Base-by-base conservation (phyloP, 1,284 basidiomycete genomes). In the Moesziomyces sp. region DNA sequence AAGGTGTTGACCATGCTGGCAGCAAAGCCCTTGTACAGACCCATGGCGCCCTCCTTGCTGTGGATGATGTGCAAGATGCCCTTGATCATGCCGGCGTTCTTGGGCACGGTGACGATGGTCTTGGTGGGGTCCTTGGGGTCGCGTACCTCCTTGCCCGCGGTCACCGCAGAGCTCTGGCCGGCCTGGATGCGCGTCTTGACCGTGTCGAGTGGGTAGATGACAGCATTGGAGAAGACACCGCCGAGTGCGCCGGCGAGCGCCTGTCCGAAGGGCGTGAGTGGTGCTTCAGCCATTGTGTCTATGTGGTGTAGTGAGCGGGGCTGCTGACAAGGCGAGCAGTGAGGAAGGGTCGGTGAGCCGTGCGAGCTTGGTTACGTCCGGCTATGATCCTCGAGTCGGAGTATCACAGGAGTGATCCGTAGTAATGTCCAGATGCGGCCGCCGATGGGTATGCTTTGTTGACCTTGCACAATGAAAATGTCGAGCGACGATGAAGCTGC, bases 1-100 rank as follows among this genome's bases (percentile, higher is more conserved):
- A 99, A 99, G 0, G 93, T 96, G 85, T 97, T 98, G 77, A 98
- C 87, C 95, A 99, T 98, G 63, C 92, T 97, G n/a, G 97, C 97
- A 42, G 90, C 88, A 83, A 98, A 99, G 5, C 97, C 97, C 65
- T 91, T 90, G 86, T 97, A 99, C 82, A 91, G 90, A 0, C 93
- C 95, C 9, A 40, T n/a, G 23, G 67, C 53, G 23, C 82, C 82
- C 46, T 79, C 79, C 52, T 81, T 80, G 58, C 74, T 75, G 21
- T 57, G 46, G 30, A 75, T 74, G 51, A 84, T 81, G 24, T 61
- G 66, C n/a, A 84, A 45, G 33, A 84, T 69, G 30, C 79, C 82
- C 48, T 77, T 64, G 52, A 84, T 58, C 60, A 84, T 72, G 19
- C 78, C 81, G 8, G 62, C 71, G 46, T 77, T 71, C 57, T 80